Evolutionary conservation across 768 basidiomycete genomes (phyloP).

Genomic region (Tulasnella sp.): DNA sequence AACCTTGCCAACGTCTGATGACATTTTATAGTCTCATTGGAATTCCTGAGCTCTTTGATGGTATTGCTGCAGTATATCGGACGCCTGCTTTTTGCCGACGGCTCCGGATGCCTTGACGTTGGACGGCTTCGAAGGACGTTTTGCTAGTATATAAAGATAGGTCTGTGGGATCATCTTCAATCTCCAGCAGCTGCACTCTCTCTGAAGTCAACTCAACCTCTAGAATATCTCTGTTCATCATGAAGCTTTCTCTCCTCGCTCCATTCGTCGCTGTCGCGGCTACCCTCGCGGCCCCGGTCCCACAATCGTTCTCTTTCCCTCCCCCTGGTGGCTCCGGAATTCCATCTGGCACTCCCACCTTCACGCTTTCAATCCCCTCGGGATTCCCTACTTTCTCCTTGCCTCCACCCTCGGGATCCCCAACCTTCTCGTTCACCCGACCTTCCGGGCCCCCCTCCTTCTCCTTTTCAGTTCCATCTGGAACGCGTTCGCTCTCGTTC

Average conservation of each 20-base stretch:
- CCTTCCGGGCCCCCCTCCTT: background rate
- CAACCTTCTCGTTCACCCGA: background rate
- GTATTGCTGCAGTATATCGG: no score
- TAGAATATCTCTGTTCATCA: background rate
- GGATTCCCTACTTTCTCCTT: background rate
- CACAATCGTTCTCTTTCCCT: background rate
- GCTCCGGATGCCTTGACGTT: no score
- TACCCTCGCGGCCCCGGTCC: background rate
- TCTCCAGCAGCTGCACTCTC: no score
- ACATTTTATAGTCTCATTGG: no score
- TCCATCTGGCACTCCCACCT: background rate
- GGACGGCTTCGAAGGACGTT: no score
- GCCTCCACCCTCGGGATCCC: background rate
- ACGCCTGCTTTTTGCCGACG: no score
- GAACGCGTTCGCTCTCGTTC: background rate
- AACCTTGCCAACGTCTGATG: no score
- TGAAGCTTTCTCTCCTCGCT: background rate
- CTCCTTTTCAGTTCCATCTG: background rate
- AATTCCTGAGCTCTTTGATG: no score
- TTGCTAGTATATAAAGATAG: no score
- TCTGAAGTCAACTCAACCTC: background rate
- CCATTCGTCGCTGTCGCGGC: background rate
- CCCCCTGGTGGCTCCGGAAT: background rate
- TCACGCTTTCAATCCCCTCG: background rate
- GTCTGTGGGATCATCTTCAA: no score